Conservation (phyloP, 768 basidiomycete genomes). For the Mycena kentingensis region DNA sequence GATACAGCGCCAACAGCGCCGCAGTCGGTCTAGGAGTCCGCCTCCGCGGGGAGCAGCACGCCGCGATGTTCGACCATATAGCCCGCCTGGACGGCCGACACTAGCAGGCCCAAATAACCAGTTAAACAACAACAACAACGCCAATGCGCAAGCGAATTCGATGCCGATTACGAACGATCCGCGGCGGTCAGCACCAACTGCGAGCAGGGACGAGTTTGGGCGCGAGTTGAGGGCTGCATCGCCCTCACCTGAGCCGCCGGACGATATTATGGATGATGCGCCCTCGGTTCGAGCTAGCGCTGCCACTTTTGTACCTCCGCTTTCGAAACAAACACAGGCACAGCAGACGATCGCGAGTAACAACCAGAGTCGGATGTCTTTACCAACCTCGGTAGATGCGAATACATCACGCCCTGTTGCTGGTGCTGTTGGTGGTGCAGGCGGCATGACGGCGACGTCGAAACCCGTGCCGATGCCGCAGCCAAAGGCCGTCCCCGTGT, state of each 20-base stretch:
- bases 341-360: conserved; percentile 29
- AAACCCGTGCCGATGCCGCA: conserved; percentile 33
- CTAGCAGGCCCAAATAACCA: too few species aligned
- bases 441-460: conserved; percentile 23
- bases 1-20: conserved; percentile 43
- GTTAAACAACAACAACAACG: too few species aligned
- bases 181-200: conserved; percentile 26
- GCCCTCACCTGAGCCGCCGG: conserved; percentile 31
- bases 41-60: conserved; percentile 44
- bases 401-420: conserved; percentile 56
- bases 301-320: not conserved
- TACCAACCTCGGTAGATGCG: conserved; percentile 54
- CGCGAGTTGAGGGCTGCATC: conserved; percentile 72
- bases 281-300: too few species aligned
- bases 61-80: conserved; percentile 57
- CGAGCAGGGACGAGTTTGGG: conserved; percentile 78
- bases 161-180: conserved; percentile 29
- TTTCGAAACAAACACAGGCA: conserved; percentile 31
- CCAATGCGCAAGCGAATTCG: too few species aligned
- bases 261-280: conserved; percentile 1
- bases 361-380: conserved; percentile 49
- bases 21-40: conserved; percentile 78
- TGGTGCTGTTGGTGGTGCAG: conserved; percentile 32
- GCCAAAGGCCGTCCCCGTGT: too few species aligned
- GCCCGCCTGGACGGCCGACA: conserved; percentile 61